Evolutionary conservation across 1,139 yeast species (phyloP).

Genomic region (Taphrina wiesneri): DNA sequence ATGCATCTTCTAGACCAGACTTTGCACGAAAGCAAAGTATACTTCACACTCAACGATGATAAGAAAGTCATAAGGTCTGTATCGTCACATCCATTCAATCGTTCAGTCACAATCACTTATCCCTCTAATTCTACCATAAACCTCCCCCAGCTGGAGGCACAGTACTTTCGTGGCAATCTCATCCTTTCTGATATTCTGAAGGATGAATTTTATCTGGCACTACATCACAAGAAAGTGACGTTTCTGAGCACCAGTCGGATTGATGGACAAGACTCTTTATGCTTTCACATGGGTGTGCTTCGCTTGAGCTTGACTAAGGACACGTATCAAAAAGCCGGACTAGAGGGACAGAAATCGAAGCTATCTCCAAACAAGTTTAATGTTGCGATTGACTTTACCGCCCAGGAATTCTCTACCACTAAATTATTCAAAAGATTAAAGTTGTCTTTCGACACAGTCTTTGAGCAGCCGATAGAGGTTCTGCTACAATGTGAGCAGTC

Average conservation of each 20-base stretch:
- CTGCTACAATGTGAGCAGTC: neutral
- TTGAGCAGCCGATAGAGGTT: neutral
- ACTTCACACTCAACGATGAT: neutral
- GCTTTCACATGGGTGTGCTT: slow-evolving; percentile 13
- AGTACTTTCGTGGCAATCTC: neutral
- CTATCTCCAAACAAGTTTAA: slow-evolving; percentile 2
- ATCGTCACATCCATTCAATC: slow-evolving; percentile 9
- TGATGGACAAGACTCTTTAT: slow-evolving; percentile 12
- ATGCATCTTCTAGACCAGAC: slow-evolving; percentile 13
- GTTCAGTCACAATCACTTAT: slow-evolving; percentile 2
- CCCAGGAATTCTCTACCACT: slow-evolving; percentile 5
- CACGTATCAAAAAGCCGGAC: slow-evolving; percentile 27
- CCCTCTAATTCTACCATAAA: neutral
- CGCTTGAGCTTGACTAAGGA: slow-evolving; percentile 19
- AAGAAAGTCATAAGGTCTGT: neutral
- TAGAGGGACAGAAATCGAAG: slow-evolving; percentile 20
- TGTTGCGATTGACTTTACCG: slow-evolving; percentile 10
- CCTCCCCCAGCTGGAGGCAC: neutral
- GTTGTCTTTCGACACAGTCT: neutral
- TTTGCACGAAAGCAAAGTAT: slow-evolving; percentile 3
- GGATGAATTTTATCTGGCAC: neutral
- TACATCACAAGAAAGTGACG: neutral
- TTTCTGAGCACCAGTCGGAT: slow-evolving; percentile 1
- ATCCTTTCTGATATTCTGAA: neutral
- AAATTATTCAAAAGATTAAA: neutral